phyloP scores from a whole-genome alignment of 1,284 basidiomycete species.

The Leccinum huronense region DNA sequence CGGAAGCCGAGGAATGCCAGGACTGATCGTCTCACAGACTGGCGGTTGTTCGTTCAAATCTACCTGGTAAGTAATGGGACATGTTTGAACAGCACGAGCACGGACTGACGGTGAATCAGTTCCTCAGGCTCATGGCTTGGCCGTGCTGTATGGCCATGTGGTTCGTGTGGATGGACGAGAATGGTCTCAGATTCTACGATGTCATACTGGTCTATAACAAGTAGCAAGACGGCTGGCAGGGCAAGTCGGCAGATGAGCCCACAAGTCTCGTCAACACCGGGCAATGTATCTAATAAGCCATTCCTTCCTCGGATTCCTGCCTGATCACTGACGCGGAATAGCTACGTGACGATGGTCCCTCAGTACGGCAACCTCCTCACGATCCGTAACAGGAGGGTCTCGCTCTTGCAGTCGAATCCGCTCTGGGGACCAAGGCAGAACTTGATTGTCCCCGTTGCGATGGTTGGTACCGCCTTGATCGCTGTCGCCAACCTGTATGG shows the following conservation, averaged over 20 bases:
- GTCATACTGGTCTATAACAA: constrained; percentile 42
- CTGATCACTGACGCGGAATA: constrained; percentile 20
- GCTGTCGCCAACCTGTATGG: constrained; percentile 43
- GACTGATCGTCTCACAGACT: constrained; percentile 50
- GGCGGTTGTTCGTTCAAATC: constrained; percentile 36
- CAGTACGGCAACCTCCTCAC: constrained; percentile 38
- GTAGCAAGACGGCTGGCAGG: constrained; percentile 36
- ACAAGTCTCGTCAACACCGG: constrained; percentile 35
- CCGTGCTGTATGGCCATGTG: constrained; percentile 45
- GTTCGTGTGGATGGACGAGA: constrained; percentile 39
- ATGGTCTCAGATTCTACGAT: constrained; percentile 38
- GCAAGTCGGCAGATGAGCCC: constrained; percentile 30
- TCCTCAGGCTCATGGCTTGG: constrained; percentile 48
- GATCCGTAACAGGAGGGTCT: constrained; percentile 38
- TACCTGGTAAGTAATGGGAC: constrained; percentile 24
- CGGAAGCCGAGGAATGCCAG: constrained; percentile 65
- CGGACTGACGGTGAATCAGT: constrained; percentile 29
- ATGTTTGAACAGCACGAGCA: constrained; percentile 5
- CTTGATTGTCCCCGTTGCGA: constrained; percentile 35
- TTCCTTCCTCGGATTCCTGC: constrained; percentile 26
- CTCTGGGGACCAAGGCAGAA: constrained; percentile 42
- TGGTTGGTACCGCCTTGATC: constrained; percentile 40
- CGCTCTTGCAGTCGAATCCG: constrained; percentile 38
- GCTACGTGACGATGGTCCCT: constrained; percentile 44
- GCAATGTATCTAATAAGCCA: constrained; percentile 45